These are phyloP conservation scores for Dicorynia guianensis DNA, from an alignment of 306 rosid species.

Conservation along the genomic window DNA sequence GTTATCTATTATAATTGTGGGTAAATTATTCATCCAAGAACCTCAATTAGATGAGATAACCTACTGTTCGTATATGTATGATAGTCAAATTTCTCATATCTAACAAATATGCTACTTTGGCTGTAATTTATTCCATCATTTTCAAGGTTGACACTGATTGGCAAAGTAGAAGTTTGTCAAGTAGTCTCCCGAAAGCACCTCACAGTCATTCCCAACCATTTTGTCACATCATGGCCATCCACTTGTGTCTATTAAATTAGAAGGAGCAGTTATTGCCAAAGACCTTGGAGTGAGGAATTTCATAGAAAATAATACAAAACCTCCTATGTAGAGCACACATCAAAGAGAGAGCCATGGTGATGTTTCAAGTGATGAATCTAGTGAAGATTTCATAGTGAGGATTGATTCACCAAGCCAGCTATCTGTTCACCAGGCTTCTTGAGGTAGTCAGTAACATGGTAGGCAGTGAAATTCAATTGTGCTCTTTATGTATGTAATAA, in stretches of 20 bases:
- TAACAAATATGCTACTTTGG: conserved; percentile 11
- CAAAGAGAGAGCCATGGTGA: conserved; percentile 42
- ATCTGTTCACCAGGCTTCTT: conserved; percentile 64
- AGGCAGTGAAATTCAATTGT: conserved; percentile 4
- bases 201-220: conserved; percentile 68
- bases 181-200: conserved; percentile 42
- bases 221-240: conserved; percentile 40
- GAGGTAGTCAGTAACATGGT: not conserved
- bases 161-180: conserved; percentile 49
- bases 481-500: conserved; percentile 33
- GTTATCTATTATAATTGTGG: conserved; percentile 7
- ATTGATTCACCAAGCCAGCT: conserved; percentile 94
- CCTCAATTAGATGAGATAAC: not conserved
- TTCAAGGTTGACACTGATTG: conserved; percentile 49
- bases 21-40: not conserved
- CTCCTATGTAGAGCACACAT: conserved; percentile 42
- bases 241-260: conserved; percentile 69
- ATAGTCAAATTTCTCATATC: conserved; percentile 1
- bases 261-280: conserved; percentile 61
- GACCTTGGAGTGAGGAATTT: conserved; percentile 47
- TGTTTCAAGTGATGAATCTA: conserved; percentile 81
- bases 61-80: not conserved
- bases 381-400: conserved; percentile 76
- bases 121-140: conserved; percentile 34
- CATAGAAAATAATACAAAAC: conserved; percentile 34